Evolutionary conservation across 257 asterid species (phyloP).

Genomic region (Capsicum baccatum): DNA sequence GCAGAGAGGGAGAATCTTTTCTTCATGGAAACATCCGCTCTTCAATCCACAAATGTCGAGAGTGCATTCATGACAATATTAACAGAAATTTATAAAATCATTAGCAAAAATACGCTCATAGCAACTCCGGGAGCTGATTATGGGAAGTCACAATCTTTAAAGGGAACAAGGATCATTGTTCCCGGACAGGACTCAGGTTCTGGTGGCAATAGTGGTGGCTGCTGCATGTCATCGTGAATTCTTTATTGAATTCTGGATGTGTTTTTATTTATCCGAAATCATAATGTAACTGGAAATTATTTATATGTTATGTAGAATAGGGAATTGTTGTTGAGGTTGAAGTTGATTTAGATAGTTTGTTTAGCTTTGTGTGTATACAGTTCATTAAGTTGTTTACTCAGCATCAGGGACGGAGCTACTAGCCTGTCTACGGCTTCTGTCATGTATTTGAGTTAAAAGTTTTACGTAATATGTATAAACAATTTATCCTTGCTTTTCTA

Average conservation of each 20-base stretch:
- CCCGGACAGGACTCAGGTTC: slow-evolving; percentile 54
- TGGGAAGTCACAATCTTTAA: slow-evolving; percentile 55
- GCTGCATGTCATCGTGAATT: slow-evolving; percentile 54
- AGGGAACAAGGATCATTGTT: slow-evolving; percentile 67
- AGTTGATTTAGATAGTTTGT: neutral
- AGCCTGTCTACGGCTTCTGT: neutral
- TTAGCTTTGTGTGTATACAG: neutral
- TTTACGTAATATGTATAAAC: neutral
- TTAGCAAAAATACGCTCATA: slow-evolving; percentile 69
- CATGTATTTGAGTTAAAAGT: neutral
- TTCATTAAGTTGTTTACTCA: neutral
- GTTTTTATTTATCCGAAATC: slow-evolving; percentile 11
- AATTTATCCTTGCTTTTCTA: neutral
- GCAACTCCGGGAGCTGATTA: slow-evolving; percentile 46
- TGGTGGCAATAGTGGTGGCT: slow-evolving; percentile 55
- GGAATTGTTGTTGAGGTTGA: neutral
- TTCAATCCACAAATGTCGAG: slow-evolving; percentile 75
- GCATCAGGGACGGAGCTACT: neutral
- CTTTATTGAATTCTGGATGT: neutral
- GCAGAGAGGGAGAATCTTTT: slow-evolving; percentile 83
- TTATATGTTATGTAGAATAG: slow-evolving; percentile 9
- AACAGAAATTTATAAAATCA: slow-evolving; percentile 63
- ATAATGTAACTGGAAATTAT: neutral
- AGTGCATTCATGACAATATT: slow-evolving; percentile 67
- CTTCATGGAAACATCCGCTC: slow-evolving; percentile 93